Evolutionary conservation across 2,329 filamentous ascomycete species (phyloP), one percentile per base, ranked within the genome.

Genomic region (Colletotrichum filicis): DNA sequence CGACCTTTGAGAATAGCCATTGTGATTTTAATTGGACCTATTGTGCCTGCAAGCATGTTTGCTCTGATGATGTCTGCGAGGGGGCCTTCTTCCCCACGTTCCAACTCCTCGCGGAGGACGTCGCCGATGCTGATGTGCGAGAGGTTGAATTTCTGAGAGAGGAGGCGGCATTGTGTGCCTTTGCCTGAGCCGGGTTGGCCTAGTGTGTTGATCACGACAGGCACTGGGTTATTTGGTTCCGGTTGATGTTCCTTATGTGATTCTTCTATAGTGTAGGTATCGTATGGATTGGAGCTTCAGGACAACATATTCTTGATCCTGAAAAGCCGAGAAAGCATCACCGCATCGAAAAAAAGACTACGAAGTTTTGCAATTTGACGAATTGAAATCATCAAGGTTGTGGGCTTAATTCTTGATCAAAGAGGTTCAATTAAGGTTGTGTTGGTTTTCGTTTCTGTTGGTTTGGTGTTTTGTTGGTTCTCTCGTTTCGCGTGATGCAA

Each of bases 141-240:
- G 42, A 49, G 42, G 3, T n/a, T 9, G 19, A 5, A 49, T 9
- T 49, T n/a, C 19, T 49, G 16, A 8, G 42, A n/a, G 42, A 49
- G 42, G 7, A 2, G 42, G 42, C 19, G 42, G 19, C 19, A 49
- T 49, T 49, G 19, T 1, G 42, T 49, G 7, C 3, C 42, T 49
- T n/a, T 49, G 0, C 19, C 42, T 49, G 19, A 49, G 3, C 19
- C 19, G 1, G 19, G 42, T n/a, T 8, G 9, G 19, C 42, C 42
- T 8, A 49, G 7, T 49, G 22, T n/a, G 19, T 19, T 49, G 8
- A 49, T 19, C 16, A 49, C 42, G 19, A n/a, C 7, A 8, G 6
- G 42, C 2, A 49, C 9, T 19, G 4, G 1, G 1, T 19, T 1
- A 22, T 19, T n/a, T n/a, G 9, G 42, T n/a, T 0, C 1, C 19